Conservation (phyloP, 2,329 filamentous ascomycete species). For the Aspergillus sp. region DNA sequence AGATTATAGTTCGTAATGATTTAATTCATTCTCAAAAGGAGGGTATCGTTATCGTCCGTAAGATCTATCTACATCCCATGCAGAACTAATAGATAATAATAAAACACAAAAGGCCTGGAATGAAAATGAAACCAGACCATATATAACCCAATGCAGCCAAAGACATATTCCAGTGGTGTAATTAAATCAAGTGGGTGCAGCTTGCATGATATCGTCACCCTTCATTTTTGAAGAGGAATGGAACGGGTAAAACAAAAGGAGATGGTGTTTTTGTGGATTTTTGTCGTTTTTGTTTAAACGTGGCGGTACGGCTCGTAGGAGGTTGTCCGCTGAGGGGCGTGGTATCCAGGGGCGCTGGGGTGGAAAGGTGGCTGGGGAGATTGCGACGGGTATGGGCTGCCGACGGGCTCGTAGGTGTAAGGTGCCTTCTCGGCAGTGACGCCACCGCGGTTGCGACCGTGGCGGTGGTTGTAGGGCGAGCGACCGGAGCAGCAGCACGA, state of each 20-base stretch:
- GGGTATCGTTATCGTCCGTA: constrained; percentile 21
- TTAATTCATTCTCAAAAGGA: constrained; percentile 12
- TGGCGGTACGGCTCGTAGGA: constrained; percentile 42
- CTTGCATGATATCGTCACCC: constrained; percentile 17
- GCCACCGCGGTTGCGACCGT: constrained; percentile 38
- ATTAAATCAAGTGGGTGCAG: constrained; percentile 11
- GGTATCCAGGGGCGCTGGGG: constrained; percentile 29
- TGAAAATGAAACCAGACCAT: not conserved
- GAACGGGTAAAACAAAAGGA: not conserved
- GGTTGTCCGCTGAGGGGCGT: constrained; percentile 27
- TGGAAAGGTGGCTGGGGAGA: constrained; percentile 20
- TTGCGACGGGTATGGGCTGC: constrained; percentile 20
- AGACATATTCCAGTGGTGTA: not conserved
- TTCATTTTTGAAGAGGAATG: constrained; percentile 5
- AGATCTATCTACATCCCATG: constrained; percentile 19
- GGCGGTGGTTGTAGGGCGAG: constrained; percentile 48
- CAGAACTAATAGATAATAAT: constrained; percentile 8
- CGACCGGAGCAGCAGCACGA: constrained; percentile 86
- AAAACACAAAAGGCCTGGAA: constrained; percentile 6
- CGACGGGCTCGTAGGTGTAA: constrained; percentile 60
- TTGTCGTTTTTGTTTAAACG: constrained; percentile 22
- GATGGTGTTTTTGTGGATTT: constrained; percentile 4
- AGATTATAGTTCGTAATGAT: not conserved
- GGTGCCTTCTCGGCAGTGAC: constrained; percentile 60
- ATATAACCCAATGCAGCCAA: not conserved